phyloP scores from a whole-genome alignment of 73 alveolate genomes.

The Tetrahymena borealis region DNA sequence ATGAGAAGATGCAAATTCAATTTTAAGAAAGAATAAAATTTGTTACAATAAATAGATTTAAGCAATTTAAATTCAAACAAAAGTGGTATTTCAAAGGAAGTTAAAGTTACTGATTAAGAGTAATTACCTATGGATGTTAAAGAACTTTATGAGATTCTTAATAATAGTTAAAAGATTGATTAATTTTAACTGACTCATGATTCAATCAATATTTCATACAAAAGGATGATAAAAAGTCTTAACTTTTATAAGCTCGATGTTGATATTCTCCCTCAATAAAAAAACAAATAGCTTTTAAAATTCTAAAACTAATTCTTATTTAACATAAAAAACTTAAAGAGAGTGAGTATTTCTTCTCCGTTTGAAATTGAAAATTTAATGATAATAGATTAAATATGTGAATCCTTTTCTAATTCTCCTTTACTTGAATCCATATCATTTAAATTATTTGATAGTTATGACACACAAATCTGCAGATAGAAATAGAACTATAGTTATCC shows the following conservation, averaged over 20 bases:
- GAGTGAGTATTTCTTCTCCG: not conserved
- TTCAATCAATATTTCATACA: too few species aligned
- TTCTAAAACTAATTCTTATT: not conserved
- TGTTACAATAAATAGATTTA: too few species aligned
- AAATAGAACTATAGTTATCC: not conserved
- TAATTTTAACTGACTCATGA: too few species aligned
- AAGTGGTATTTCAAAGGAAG: too few species aligned
- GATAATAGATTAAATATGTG: not conserved
- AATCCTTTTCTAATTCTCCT: not conserved
- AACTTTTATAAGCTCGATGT: not conserved
- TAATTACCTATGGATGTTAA: too few species aligned
- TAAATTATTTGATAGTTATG: not conserved
- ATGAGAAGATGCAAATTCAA: too few species aligned
- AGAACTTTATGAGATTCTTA: too few species aligned
- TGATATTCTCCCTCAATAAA: not conserved
- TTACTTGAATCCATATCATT: not conserved
- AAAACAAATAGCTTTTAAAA: not conserved
- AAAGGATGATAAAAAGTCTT: too few species aligned
- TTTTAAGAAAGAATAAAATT: too few species aligned
- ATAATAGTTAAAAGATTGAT: too few species aligned
- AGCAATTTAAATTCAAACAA: too few species aligned
- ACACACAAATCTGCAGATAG: not conserved
- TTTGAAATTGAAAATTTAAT: not conserved
- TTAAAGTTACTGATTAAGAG: too few species aligned
- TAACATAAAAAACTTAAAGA: not conserved